phyloP scores from a whole-genome alignment of 1,139 yeast species.

The Suhomyces bribrorum region DNA sequence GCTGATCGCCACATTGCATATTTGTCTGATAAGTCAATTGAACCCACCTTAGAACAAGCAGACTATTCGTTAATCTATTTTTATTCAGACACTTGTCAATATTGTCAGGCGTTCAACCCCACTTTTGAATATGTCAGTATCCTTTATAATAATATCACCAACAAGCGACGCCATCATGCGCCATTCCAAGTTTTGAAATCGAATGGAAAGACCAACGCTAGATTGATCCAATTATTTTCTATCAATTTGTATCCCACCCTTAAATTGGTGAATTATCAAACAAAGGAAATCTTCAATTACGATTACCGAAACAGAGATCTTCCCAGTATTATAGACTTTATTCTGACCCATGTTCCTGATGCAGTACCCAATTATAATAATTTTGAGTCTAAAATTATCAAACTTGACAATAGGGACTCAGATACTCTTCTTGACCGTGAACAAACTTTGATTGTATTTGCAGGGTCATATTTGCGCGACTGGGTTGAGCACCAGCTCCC shows the following conservation, averaged over 20 bases:
- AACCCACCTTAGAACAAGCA: slow-evolving; percentile 21
- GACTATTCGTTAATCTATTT: slow-evolving; percentile 45
- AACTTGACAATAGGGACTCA: slow-evolving; percentile 11
- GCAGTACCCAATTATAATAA: slow-evolving; percentile 24
- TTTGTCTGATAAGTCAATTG: slow-evolving; percentile 21
- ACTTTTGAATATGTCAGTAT: slow-evolving; percentile 35
- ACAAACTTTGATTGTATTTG: slow-evolving; percentile 30
- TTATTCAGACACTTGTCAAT: slow-evolving; percentile 38
- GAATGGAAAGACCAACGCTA: slow-evolving; percentile 27
- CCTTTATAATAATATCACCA: slow-evolving; percentile 24
- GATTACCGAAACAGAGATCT: slow-evolving; percentile 24
- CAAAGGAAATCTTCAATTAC: slow-evolving; percentile 30
- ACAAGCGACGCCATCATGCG: slow-evolving; percentile 2
- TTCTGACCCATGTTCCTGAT: slow-evolving; percentile 16
- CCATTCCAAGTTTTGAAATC: slow-evolving; percentile 35
- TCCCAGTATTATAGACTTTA: slow-evolving; percentile 26
- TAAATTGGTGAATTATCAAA: slow-evolving; percentile 29
- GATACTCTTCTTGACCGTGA: slow-evolving; percentile 10
- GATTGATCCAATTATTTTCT: slow-evolving; percentile 27
- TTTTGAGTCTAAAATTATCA: slow-evolving; percentile 17
- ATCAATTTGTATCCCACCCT: slow-evolving; percentile 36
- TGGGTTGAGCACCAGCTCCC: slow-evolving; percentile 39
- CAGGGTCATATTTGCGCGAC: slow-evolving; percentile 24
- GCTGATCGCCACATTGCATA: slow-evolving; percentile 17
- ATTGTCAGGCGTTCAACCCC: slow-evolving; percentile 39